These are phyloP conservation scores for Bothriochloa decipiens DNA, from an alignment of 176 grass and related monocot genomes.

Conservation along the genomic window DNA sequence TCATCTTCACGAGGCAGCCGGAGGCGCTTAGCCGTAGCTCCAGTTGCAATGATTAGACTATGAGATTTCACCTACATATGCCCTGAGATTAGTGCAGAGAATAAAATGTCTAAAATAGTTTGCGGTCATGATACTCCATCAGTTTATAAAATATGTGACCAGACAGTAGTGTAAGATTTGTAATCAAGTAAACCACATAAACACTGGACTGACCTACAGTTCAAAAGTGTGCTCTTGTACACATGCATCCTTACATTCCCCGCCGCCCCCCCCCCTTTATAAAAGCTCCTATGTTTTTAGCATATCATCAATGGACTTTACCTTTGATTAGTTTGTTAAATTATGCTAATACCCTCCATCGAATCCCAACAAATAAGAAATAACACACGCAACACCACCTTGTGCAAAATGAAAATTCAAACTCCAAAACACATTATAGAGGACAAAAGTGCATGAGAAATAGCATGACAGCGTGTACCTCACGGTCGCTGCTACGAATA, in stretches of 20 bases:
- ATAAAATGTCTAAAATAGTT: slow-evolving; percentile 1
- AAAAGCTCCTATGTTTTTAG: background rate
- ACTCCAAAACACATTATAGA: background rate
- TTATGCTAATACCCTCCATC: background rate
- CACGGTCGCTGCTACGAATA: slow-evolving; percentile 76
- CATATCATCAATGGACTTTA: background rate
- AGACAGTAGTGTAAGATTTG: background rate
- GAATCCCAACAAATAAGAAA: background rate
- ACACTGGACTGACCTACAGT: background rate
- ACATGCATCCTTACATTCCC: background rate
- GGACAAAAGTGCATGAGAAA: background rate
- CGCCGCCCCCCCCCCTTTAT: background rate
- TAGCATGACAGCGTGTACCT: slow-evolving; percentile 49
- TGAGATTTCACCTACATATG: slow-evolving; percentile 78
- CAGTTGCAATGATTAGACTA: slow-evolving; percentile 93
- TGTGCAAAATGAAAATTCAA: background rate
- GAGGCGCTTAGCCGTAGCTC: slow-evolving; percentile 84
- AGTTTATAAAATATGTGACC: background rate
- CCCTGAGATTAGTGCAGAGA: slow-evolving; percentile 30
- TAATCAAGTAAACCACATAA: slow-evolving; percentile 25
- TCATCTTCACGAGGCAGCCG: slow-evolving; percentile 88
- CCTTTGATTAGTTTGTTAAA: background rate
- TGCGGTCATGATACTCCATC: background rate
- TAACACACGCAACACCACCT: background rate
- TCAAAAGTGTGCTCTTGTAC: background rate